These are phyloP conservation scores for Phytophthora hybrid DNA, from an alignment of 352 stramenopile genomes.

Conservation along the genomic window DNA sequence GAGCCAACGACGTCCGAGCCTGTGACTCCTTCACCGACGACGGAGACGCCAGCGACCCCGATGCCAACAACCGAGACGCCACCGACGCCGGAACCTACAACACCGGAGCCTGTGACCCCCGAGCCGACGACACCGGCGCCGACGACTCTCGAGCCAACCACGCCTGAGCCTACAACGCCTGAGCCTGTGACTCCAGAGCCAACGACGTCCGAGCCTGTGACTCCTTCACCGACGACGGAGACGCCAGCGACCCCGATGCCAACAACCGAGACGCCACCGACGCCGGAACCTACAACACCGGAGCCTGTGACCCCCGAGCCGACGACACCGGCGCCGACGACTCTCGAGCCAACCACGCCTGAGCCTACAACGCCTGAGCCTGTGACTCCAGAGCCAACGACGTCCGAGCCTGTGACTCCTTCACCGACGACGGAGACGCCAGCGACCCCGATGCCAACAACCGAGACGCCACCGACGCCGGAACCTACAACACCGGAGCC, in stretches of 20 bases:
- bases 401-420: neutral
- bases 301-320: neutral
- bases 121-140: too few relatives aligned
- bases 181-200: too few relatives aligned
- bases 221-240: neutral
- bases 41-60: too few relatives aligned
- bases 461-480: neutral
- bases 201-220: neutral
- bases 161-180: too few relatives aligned
- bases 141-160: too few relatives aligned
- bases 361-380: neutral
- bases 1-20: too few relatives aligned
- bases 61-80: too few relatives aligned
- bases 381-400: neutral
- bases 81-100: too few relatives aligned
- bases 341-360: neutral
- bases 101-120: too few relatives aligned
- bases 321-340: neutral
- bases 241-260: neutral
- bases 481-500: neutral
- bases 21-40: too few relatives aligned
- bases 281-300: neutral
- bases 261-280: neutral
- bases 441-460: neutral
- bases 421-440: neutral